phyloP scores from a whole-genome alignment of 768 basidiomycete species.

The Coprinopsis sp. region DNA sequence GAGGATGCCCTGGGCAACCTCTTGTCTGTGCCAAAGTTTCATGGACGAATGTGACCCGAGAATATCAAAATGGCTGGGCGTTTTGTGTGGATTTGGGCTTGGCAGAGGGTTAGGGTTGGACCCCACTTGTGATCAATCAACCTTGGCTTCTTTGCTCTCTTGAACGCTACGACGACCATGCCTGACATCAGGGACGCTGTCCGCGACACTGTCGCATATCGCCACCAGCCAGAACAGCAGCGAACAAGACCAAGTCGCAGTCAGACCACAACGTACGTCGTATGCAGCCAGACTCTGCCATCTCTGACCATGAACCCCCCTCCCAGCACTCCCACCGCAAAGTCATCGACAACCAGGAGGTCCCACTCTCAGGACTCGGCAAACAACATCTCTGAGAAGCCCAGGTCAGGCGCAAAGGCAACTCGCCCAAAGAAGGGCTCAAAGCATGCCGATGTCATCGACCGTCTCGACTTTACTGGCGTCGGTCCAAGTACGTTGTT shows the following conservation, averaged over 20 bases:
- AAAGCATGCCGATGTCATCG: slow-evolving; percentile 83
- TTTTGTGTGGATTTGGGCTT: too few relatives aligned
- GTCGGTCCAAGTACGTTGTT: slow-evolving; percentile 69
- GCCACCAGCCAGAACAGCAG: slow-evolving; percentile 26
- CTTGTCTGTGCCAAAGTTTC: background rate
- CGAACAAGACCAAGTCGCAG: slow-evolving; percentile 50
- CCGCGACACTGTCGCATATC: slow-evolving; percentile 62
- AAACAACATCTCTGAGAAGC: slow-evolving; percentile 32
- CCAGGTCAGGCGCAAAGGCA: slow-evolving; percentile 37
- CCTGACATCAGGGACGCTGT: slow-evolving; percentile 57
- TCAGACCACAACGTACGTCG: slow-evolving; percentile 48
- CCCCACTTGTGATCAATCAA: too few relatives aligned
- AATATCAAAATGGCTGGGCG: background rate
- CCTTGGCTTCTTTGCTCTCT: too few relatives aligned
- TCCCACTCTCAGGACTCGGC: slow-evolving; percentile 46
- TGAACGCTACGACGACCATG: slow-evolving; percentile 2
- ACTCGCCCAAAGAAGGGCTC: slow-evolving; percentile 66
- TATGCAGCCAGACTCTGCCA: slow-evolving; percentile 6
- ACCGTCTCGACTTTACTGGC: slow-evolving; percentile 81
- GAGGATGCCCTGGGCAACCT: slow-evolving; percentile 65
- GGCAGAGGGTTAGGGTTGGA: too few relatives aligned
- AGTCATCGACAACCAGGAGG: slow-evolving; percentile 21
- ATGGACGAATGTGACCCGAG: background rate
- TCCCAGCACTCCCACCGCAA: slow-evolving; percentile 16
- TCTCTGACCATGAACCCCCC: slow-evolving; percentile 5